These are phyloP conservation scores for Coemansia sp. DNA, from an alignment of 192 early-diverging fungal species.

Conservation along the genomic window DNA sequence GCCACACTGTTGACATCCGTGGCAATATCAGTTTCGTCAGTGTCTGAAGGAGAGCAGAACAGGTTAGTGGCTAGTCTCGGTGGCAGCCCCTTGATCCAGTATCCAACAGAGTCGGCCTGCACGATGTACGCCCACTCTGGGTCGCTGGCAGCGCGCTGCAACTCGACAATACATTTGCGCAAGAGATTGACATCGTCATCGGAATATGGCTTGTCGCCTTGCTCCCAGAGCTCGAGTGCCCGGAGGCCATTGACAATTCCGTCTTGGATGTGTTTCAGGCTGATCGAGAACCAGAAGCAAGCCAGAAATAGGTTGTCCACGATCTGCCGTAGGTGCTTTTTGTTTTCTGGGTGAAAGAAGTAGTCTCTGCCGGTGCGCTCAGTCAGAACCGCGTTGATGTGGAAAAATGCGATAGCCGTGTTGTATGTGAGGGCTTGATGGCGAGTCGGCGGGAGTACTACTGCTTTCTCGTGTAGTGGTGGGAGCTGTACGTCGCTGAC, in stretches of 20 bases:
- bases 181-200: constrained; percentile 27
- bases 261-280: constrained; percentile 38
- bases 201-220: constrained; percentile 45
- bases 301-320: constrained; percentile 65
- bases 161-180: constrained; percentile 20
- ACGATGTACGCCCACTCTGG: constrained; percentile 33
- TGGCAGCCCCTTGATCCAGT: constrained; percentile 29
- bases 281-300: constrained; percentile 69
- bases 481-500: constrained; percentile 65
- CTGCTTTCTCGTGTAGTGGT: constrained; percentile 57
- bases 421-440: constrained; percentile 52
- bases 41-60: constrained; percentile 4
- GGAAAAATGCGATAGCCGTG: constrained; percentile 62
- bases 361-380: constrained; percentile 72
- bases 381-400: constrained; percentile 67
- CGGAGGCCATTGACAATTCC: constrained; percentile 35
- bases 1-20: neutral
- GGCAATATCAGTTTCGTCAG: neutral
- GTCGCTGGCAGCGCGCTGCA: constrained; percentile 35
- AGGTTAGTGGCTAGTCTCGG: neutral
- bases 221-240: constrained; percentile 42
- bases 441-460: constrained; percentile 33
- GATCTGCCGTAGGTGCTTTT: constrained; percentile 59
- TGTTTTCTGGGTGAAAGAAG: constrained; percentile 69
- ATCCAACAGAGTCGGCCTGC: constrained; percentile 33